These are phyloP conservation scores for Clarkia xantiana DNA, from an alignment of 345 rosid genomes.

Conservation along the genomic window DNA sequence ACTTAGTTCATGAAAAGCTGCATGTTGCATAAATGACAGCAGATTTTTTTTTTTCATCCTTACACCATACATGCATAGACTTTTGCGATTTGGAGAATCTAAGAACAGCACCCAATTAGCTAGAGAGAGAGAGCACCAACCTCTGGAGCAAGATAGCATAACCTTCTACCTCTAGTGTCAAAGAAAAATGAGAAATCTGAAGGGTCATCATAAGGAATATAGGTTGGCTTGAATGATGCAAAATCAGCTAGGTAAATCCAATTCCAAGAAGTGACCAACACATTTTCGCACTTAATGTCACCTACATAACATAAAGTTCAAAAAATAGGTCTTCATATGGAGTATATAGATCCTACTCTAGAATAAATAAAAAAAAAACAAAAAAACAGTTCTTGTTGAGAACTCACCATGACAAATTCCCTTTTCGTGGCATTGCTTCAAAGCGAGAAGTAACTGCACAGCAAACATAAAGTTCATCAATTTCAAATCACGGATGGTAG, in stretches of 20 bases:
- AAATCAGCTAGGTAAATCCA: conserved; percentile 99
- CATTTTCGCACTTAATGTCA: conserved; percentile 97
- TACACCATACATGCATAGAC: too few species aligned
- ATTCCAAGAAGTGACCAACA: conserved; percentile 95
- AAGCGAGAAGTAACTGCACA: conserved; percentile 83
- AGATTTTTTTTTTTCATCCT: too few species aligned
- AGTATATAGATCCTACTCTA: background rate
- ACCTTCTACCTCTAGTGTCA: conserved; percentile 90
- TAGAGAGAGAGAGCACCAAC: conserved; percentile 18
- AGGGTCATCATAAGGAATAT: conserved; percentile 96
- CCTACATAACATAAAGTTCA: conserved; percentile 29
- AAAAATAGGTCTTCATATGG: background rate
- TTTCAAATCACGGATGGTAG: background rate
- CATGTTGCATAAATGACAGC: too few species aligned
- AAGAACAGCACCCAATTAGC: background rate
- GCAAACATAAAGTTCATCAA: conserved; percentile 7
- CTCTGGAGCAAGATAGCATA: conserved; percentile 98
- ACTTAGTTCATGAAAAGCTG: too few species aligned
- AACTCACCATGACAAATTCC: conserved; percentile 90
- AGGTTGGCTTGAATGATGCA: conserved; percentile 96
- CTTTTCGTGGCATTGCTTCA: conserved; percentile 90
- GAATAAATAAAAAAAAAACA: background rate
- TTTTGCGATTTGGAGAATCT: background rate
- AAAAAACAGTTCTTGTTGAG: background rate
- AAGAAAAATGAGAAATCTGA: conserved; percentile 94